Base-by-base conservation (phyloP, 306 rosid species). In the Cotoneaster glaucophyllus region DNA sequence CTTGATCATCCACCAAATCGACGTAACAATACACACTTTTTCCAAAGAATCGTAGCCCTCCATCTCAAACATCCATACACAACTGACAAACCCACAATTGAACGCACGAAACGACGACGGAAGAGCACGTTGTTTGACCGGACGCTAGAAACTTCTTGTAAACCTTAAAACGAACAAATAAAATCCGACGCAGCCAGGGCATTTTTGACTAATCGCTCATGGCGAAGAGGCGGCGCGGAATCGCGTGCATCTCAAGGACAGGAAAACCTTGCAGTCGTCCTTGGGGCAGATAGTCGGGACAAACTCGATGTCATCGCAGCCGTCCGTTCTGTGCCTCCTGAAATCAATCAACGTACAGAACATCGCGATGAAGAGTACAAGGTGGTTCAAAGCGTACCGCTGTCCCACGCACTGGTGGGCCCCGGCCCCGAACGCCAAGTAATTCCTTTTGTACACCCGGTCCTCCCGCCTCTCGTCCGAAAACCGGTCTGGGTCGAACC, bases 341-440 rank as follows among this genome's bases (percentile, higher is more conserved):
- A 95, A 95, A 80, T 95, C 93, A 1, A 92, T 67, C 86, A 95
- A 67, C 73, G 96, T 77, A 8, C 82, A 79, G 74, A 95, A 90
- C 89, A 92, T 75, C 3, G 98, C 98, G 31, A 92, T 88, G 91
- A 95, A 95, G 17, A 95, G 77, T 0, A 92, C 98, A 1, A 95
- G 78, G 11, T 95, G 97, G 74, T 90, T 95, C 69, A 95, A 37
- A 0, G 98, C 98, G 43, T 95, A 95, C 28, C 96, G 84, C 85
- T 92, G 97, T 1, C 98, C 98, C 29, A 92, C 88, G 13, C 98
- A 95, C 75, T 87, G 96, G 87, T 95, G 98, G 80, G 97, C 77
- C 85, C 97, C 98, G 0, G 97, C 98, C 0, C 97, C 98, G 32
- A 95, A 95, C 0, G 96, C 96, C 62, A 95, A 69, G 82, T 82